phyloP scores from a whole-genome alignment of 164 flowering plant genomes.

The Buxus sempervirens region DNA sequence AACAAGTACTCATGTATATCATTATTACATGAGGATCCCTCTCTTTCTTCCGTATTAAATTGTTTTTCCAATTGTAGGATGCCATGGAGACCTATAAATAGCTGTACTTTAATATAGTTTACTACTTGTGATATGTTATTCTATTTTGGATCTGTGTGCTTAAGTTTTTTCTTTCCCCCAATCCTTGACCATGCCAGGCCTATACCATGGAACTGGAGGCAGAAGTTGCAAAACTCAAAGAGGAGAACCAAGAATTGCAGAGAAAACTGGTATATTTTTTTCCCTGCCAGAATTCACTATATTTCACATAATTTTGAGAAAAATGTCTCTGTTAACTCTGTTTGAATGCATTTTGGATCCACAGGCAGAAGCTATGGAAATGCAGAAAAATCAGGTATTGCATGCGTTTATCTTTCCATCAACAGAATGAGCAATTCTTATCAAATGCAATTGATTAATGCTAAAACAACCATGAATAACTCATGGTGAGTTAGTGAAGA shows the following conservation, averaged over 20 bases:
- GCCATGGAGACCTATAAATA: too few species aligned
- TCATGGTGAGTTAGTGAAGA: neutral
- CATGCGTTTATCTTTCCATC: neutral
- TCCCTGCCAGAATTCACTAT: neutral
- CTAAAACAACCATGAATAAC: neutral
- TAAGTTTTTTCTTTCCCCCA: neutral
- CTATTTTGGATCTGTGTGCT: neutral
- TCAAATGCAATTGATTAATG: neutral
- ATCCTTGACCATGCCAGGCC: slow-evolving; percentile 47
- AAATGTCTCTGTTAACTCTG: slow-evolving; percentile 6
- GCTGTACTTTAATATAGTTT: neutral
- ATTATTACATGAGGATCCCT: too few species aligned
- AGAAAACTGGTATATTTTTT: slow-evolving; percentile 58
- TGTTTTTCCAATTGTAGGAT: too few species aligned
- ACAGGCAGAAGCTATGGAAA: slow-evolving; percentile 67
- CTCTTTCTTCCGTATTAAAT: too few species aligned
- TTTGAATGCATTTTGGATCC: slow-evolving; percentile 18
- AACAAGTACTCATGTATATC: too few species aligned
- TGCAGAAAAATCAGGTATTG: slow-evolving; percentile 82
- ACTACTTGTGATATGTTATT: neutral
- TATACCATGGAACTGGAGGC: slow-evolving; percentile 93
- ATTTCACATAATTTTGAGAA: neutral
- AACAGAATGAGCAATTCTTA: neutral
- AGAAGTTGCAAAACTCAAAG: slow-evolving; percentile 85
- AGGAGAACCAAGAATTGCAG: slow-evolving; percentile 64